Conservation (phyloP, 148 eudicot species). For the Suaeda aralocaspica region DNA sequence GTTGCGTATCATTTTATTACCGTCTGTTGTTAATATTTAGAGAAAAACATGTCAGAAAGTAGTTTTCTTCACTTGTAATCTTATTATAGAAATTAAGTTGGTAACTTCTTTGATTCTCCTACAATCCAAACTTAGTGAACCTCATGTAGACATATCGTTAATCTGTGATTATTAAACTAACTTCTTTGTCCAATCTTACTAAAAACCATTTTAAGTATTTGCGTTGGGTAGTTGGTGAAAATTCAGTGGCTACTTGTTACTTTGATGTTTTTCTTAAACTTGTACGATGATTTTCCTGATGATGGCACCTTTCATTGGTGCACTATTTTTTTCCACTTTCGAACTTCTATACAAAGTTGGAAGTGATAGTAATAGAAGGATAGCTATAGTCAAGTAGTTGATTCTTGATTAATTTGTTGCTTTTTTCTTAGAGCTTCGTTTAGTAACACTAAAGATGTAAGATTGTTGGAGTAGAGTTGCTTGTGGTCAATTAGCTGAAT, state of each 20-base stretch:
- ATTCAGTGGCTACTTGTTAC: not conserved
- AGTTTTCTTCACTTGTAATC: not conserved
- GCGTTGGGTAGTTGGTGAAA: not conserved
- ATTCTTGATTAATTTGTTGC: no score
- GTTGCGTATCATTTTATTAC: not conserved
- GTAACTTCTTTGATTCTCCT: not conserved
- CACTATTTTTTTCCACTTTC: not conserved
- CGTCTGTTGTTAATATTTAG: not conserved
- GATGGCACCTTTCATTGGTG: not conserved
- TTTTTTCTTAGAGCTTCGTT: no score
- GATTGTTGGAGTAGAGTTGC: no score
- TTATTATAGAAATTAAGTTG: not conserved
- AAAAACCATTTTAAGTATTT: not conserved
- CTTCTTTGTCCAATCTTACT: not conserved
- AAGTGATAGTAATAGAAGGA: not conserved
- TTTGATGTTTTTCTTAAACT: not conserved
- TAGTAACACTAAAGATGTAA: no score
- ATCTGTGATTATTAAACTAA: not conserved
- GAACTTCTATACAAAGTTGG: not conserved
- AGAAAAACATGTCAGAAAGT: not conserved
- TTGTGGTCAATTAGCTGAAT: no score
- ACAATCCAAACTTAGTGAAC: not conserved
- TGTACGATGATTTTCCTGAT: not conserved
- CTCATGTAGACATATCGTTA: not conserved
- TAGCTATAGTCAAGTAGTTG: not conserved